Evolutionary conservation across 2,329 filamentous ascomycete genomes (phyloP), one percentile per base, ranked within the genome.

Genomic region (Monilinia vaccinii-corymbosi): DNA sequence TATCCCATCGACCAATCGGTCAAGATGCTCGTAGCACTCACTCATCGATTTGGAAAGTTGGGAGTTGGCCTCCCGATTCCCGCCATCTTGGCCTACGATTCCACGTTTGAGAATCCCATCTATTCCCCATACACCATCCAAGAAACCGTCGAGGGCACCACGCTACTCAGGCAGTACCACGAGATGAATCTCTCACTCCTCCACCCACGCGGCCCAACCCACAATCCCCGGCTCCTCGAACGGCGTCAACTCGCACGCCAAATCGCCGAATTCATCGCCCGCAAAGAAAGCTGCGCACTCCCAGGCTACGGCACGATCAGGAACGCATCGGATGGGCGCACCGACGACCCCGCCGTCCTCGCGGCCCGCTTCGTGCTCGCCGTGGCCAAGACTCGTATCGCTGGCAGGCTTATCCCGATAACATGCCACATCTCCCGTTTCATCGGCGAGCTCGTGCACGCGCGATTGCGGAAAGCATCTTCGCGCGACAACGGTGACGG

Each of bases 401-500:
- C 9, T 1, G 34, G 23, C 18, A 4, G 1, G 13, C 4, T 5
- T 1, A n/a, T 40, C 6, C 16, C 49, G 18, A n/a, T 10, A 1
- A 8, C 13, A n/a, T 16, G 18, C 23, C 4, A 1, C 5, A 28
- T 40, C 4, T 1, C 9, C 1, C 7, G 2, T 0, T 28, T 40
- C 16, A 14, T 52, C 16, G 0, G 5, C 25, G 4, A 14, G 1
- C 7, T 52, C 5, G 5, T 2, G 3, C 2, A 4, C 2, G 18
- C 23, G 16, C 34, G 34, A 8, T 1, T 14, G 10, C 0, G 18
- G 2, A 9, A 4, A 25, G 3, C 10, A 0, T 4, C 16, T 1
- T 28, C 25, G 9, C 3, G 14, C 14, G 2, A 1, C 1, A 4
- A 10, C 7, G 25, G 3, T 3, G 7, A 10, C 7, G 25, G 3